Conservation (phyloP, 148 eudicot genomes). For the Fagopyrum tataricum region DNA sequence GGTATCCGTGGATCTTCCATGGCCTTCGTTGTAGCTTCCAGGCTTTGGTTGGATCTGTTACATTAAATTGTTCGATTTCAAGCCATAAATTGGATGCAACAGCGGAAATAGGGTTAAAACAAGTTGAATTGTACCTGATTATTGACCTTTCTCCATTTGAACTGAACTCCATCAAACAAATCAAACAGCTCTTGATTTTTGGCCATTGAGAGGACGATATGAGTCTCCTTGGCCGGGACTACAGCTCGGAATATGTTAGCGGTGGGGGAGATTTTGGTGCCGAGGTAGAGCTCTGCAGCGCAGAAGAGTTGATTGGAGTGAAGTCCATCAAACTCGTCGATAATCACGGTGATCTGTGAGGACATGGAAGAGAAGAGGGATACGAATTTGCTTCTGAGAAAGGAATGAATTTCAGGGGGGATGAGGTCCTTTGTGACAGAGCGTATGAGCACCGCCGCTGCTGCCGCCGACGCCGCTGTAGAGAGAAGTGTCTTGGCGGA, state of each 20-base stretch:
- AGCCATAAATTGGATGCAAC: too few species aligned
- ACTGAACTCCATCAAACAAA: slow-evolving; percentile 14
- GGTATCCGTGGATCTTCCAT: not conserved
- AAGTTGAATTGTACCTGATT: not conserved
- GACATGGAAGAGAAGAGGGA: not conserved
- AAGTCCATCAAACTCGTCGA: not conserved
- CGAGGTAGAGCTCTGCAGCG: slow-evolving; percentile 4
- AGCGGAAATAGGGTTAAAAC: too few species aligned
- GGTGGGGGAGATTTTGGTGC: slow-evolving; percentile 5
- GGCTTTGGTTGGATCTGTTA: not conserved
- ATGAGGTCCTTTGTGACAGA: not conserved
- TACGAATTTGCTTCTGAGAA: not conserved
- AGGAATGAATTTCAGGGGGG: not conserved
- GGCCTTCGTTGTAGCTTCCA: not conserved
- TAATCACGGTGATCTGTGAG: not conserved
- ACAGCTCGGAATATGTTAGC: not conserved
- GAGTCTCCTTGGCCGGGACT: slow-evolving; percentile 10
- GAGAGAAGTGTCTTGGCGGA: not conserved
- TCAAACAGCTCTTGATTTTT: slow-evolving; percentile 19
- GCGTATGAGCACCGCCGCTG: not conserved
- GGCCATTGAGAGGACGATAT: slow-evolving; percentile 20
- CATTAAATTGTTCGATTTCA: too few species aligned
- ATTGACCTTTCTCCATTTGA: slow-evolving; percentile 18
- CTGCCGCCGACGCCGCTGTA: not conserved
- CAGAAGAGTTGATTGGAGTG: not conserved